These are phyloP conservation scores for Diaporthe caulivora DNA, from an alignment of 2,329 filamentous ascomycete species.

Conservation along the genomic window DNA sequence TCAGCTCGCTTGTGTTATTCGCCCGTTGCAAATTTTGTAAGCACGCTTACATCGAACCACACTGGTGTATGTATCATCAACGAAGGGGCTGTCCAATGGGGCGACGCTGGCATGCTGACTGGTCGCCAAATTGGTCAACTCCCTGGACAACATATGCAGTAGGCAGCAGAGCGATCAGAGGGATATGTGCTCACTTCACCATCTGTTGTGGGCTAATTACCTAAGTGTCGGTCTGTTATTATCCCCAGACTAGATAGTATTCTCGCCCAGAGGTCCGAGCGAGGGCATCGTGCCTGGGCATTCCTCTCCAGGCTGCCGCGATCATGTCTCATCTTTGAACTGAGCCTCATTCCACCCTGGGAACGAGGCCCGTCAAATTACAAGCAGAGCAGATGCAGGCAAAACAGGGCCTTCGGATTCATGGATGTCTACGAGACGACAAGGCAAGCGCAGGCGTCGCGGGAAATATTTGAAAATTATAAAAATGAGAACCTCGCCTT, in stretches of 20 bases:
- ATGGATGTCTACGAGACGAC: background rate
- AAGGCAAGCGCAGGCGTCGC: background rate
- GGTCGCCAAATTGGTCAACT: background rate
- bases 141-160: background rate
- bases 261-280: background rate
- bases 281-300: background rate
- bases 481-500: background rate
- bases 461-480: background rate
- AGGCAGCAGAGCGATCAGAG: constrained; percentile 23
- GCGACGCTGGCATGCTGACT: background rate
- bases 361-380: background rate
- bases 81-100: background rate
- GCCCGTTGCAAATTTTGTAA: background rate
- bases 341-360: background rate
- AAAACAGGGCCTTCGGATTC: background rate
- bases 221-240: background rate
- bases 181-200: background rate
- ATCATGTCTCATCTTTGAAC: constrained; percentile 2
- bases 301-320: background rate
- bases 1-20: background rate
- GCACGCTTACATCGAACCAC: background rate
- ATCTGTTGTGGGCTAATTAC: background rate
- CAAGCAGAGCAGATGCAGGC: background rate
- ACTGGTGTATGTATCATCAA: background rate
- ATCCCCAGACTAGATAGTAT: background rate